Evolutionary conservation across 192 early-diverging fungal genomes (phyloP).

Genomic region (Rhizophlyctis rosea): DNA sequence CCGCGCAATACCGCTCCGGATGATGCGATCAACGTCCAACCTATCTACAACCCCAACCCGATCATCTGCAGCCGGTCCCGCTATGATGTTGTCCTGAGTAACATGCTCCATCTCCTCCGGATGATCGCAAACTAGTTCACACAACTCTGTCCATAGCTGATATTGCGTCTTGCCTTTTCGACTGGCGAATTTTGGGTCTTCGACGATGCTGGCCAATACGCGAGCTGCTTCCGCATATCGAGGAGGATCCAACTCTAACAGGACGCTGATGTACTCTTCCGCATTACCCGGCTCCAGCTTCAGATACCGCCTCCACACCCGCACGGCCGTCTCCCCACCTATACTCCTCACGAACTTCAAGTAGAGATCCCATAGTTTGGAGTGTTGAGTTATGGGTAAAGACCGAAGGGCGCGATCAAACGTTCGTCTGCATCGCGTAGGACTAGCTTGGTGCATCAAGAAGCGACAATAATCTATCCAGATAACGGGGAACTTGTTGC

Average conservation of each 20-base stretch:
- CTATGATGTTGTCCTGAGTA: slow-evolving; percentile 42
- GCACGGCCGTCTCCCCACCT: slow-evolving; percentile 78
- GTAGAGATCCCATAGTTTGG: slow-evolving; percentile 84
- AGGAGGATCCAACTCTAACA: slow-evolving; percentile 58
- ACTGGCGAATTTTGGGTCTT: slow-evolving; percentile 67
- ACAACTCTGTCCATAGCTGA: slow-evolving; percentile 82
- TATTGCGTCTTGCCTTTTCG: slow-evolving; percentile 58
- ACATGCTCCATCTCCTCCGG: slow-evolving; percentile 53
- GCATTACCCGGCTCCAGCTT: slow-evolving; percentile 75
- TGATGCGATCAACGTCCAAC: slow-evolving; percentile 73
- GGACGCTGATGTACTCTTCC: slow-evolving; percentile 71
- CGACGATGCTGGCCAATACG: slow-evolving; percentile 68
- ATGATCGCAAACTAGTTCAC: slow-evolving; percentile 73
- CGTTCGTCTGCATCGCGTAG: slow-evolving; percentile 67
- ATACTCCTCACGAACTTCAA: slow-evolving; percentile 71
- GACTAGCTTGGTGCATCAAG: slow-evolving; percentile 54
- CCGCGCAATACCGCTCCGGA: slow-evolving; percentile 78
- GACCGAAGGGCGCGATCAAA: slow-evolving; percentile 90
- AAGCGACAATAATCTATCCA: slow-evolving; percentile 81
- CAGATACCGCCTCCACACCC: slow-evolving; percentile 79
- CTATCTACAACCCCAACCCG: slow-evolving; percentile 44
- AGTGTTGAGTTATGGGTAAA: slow-evolving; percentile 91
- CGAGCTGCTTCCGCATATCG: slow-evolving; percentile 76
- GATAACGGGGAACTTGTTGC: slow-evolving; percentile 95
- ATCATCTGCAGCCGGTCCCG: slow-evolving; percentile 9